phyloP scores from a whole-genome alignment of 2,329 filamentous ascomycete species.

The Nannizzia gypsea region DNA sequence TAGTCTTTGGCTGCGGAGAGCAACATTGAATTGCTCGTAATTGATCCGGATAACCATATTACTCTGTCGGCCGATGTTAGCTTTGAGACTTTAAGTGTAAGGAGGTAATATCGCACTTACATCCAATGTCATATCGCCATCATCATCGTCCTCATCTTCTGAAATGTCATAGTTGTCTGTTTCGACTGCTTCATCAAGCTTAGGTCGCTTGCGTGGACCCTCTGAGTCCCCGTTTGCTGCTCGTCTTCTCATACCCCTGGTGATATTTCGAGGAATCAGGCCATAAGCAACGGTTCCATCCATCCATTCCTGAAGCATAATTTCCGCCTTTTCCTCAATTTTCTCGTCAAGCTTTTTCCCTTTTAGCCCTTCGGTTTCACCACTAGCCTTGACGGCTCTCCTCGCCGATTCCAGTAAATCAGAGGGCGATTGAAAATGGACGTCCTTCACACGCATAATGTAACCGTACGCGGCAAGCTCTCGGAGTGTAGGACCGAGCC shows the following conservation, averaged over 20 bases:
- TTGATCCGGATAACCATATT: slow-evolving; percentile 68
- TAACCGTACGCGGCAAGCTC: slow-evolving; percentile 32
- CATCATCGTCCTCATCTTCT: slow-evolving; percentile 27
- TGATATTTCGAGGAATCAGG: slow-evolving; percentile 23
- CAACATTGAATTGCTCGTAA: slow-evolving; percentile 70
- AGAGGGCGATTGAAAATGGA: slow-evolving; percentile 31
- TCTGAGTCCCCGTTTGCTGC: slow-evolving; percentile 16
- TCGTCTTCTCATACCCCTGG: slow-evolving; percentile 26
- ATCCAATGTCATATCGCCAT: slow-evolving; percentile 23
- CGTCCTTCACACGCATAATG: slow-evolving; percentile 29
- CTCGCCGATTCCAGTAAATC: slow-evolving; percentile 31
- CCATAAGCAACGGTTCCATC: slow-evolving; percentile 27
- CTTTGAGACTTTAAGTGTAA: background rate
- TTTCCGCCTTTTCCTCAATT: slow-evolving; percentile 20
- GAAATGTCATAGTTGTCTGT: slow-evolving; percentile 22
- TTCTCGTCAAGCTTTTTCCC: slow-evolving; percentile 29
- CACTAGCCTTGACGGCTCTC: slow-evolving; percentile 21
- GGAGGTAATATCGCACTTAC: slow-evolving; percentile 19
- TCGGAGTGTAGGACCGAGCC: slow-evolving; percentile 29
- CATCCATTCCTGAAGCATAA: slow-evolving; percentile 24
- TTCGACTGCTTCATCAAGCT: slow-evolving; percentile 17
- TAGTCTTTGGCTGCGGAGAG: slow-evolving; percentile 67
- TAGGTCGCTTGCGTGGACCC: slow-evolving; percentile 12
- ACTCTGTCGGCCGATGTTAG: slow-evolving; percentile 38
- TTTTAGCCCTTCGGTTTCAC: slow-evolving; percentile 26